Conservation (phyloP, 345 rosid species). For the Dipteronia dyeriana region DNA sequence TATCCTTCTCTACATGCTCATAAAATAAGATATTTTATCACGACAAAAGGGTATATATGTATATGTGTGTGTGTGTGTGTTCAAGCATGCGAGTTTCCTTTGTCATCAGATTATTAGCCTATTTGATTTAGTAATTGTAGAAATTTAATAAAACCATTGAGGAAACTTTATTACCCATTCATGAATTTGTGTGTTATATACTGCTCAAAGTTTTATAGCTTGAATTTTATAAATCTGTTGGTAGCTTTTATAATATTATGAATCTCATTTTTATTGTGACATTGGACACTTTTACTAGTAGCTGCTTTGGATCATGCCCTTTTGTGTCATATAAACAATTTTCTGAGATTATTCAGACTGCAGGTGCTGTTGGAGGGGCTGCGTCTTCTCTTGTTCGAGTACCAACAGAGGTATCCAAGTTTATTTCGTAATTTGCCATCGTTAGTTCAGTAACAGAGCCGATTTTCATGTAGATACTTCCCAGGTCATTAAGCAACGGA, state of each 20-base stretch:
- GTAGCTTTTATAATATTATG: neutral
- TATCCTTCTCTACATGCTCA: slow-evolving; percentile 1
- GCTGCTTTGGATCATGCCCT: slow-evolving; percentile 17
- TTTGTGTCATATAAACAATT: slow-evolving; percentile 27
- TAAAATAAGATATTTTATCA: neutral
- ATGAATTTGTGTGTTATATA: neutral
- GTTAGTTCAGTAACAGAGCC: neutral
- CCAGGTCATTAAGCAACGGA: slow-evolving; percentile 77
- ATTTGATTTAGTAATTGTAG: neutral
- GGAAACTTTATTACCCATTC: neutral
- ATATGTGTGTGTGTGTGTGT: neutral
- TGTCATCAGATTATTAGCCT: neutral
- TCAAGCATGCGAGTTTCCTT: neutral
- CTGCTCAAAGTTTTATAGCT: neutral
- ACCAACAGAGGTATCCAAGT: slow-evolving; percentile 62
- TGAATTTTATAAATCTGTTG: neutral
- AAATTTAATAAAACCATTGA: neutral
- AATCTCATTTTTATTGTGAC: neutral
- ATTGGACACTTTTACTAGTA: slow-evolving; percentile 10
- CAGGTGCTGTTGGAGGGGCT: slow-evolving; percentile 79
- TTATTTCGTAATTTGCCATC: slow-evolving; percentile 8
- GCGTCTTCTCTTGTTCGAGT: slow-evolving; percentile 78
- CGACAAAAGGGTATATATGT: neutral
- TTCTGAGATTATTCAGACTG: slow-evolving; percentile 62
- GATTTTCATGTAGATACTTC: slow-evolving; percentile 12